These are phyloP conservation scores for Neocatenulostroma microsporum DNA, from an alignment of 2,329 filamentous ascomycete genomes.

Conservation along the genomic window DNA sequence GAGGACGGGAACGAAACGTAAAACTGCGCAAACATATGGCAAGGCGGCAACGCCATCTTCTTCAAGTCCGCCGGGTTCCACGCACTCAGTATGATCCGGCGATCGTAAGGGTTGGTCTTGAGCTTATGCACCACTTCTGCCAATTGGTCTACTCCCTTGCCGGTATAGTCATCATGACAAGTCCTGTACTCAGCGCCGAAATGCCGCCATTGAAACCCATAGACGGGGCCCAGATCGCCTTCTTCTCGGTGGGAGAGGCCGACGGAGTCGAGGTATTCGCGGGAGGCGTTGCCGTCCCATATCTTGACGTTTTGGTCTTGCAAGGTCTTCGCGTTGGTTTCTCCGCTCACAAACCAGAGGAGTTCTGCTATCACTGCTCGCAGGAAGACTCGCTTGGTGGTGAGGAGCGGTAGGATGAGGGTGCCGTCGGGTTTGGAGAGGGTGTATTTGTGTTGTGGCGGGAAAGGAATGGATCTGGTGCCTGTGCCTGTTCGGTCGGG, in stretches of 20 bases:
- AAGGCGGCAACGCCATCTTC: constrained; percentile 87
- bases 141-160: constrained; percentile 86
- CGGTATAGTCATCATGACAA: constrained; percentile 70
- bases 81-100: constrained; percentile 80
- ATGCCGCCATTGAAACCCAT: constrained; percentile 98
- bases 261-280: constrained; percentile 78
- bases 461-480: constrained; percentile 82
- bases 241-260: constrained; percentile 73
- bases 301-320: constrained; percentile 81
- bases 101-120: constrained; percentile 73
- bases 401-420: constrained; percentile 81
- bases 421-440: constrained; percentile 55
- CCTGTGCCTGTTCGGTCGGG: constrained; percentile 94
- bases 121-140: constrained; percentile 85
- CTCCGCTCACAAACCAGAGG: constrained; percentile 87
- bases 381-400: constrained; percentile 93
- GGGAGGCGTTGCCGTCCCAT: constrained; percentile 95
- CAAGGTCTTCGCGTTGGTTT: constrained; percentile 70
- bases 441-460: constrained; percentile 75
- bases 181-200: constrained; percentile 88
- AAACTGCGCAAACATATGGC: constrained; percentile 97
- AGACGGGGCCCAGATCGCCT: constrained; percentile 89
- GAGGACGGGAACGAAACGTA: constrained; percentile 67
- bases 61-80: constrained; percentile 87
- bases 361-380: constrained; percentile 86